Percentiles rank a stretch among this genome's conserved stretches.
Evolutionary conservation across 2,329 filamentous ascomycete species (phyloP).

Genomic region (Decorospora gaudefroyi): DNA sequence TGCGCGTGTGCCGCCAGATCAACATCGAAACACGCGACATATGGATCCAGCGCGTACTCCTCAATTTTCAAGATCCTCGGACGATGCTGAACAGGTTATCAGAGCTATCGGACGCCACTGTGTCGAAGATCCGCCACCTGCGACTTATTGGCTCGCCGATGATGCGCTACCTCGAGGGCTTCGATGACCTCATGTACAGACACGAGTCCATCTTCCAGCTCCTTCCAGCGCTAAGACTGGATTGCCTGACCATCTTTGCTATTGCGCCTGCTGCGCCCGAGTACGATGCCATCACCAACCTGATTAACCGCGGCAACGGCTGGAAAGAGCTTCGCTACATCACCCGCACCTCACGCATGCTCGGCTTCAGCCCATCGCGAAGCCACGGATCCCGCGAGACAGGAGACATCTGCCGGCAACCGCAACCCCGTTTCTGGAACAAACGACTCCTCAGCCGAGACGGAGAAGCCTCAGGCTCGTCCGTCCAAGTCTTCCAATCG

Average conservation of each 20-base stretch:
- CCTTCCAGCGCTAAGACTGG: constrained; percentile 18
- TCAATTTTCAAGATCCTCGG: constrained; percentile 21
- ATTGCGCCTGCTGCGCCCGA: constrained; percentile 18
- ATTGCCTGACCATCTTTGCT: constrained; percentile 17
- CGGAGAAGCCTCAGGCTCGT: constrained; percentile 13
- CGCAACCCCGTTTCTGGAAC: constrained; percentile 17
- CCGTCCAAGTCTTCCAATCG: constrained; percentile 14
- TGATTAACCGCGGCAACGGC: constrained; percentile 21
- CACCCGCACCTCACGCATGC: constrained; percentile 18
- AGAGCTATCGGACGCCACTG: constrained; percentile 12
- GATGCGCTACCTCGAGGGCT: constrained; percentile 23
- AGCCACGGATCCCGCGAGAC: constrained; percentile 20
- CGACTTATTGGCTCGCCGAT: constrained; percentile 17
- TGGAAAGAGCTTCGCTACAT: constrained; percentile 23
- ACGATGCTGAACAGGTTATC: constrained; percentile 19
- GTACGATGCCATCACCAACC: constrained; percentile 17
- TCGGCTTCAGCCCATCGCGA: constrained; percentile 18
- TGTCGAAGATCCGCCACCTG: constrained; percentile 19
- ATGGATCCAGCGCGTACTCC: constrained; percentile 17
- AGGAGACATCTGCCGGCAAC: constrained; percentile 17
- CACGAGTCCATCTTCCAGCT: constrained; percentile 21
- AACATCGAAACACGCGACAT: constrained; percentile 19
- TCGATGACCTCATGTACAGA: constrained; percentile 22
- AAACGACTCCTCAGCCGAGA: constrained; percentile 10
- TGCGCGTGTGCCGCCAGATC: constrained; percentile 19